Base-by-base conservation (phyloP, 345 rosid species). In the Diplotaxis tenuifolia region DNA sequence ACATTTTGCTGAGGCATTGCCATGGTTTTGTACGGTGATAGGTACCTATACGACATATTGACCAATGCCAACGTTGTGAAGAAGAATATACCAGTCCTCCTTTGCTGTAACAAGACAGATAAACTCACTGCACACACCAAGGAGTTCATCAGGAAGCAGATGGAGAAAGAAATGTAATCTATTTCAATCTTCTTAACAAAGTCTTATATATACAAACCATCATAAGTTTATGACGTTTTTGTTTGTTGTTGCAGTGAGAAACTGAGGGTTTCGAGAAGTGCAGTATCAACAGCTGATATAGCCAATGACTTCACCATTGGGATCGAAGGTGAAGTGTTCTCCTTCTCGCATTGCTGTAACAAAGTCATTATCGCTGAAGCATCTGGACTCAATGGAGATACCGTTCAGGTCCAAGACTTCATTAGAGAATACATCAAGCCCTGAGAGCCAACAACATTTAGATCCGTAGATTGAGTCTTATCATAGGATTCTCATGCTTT, bases 41-140 rank as follows among this genome's bases (percentile, higher is more conserved):
- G 99, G 79, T 95, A 89, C 77, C 82, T 95, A 25, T 92, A 90
- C 60, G 98, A 95, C 73, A 87, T 95, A 75, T 73, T 92, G 81
- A 95, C 99, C 3, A 87, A 86, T 62, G 89, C 87, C 5, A 81
- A 70, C 50, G 98, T 90, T 45, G 86, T 92, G 45, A 87, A 85
- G 79, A 92, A 83, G 80, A 92, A 90, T 79, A 81, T 87, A 63
- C 99, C 96, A 4, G 78, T 90, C 38, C 87, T 88, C 69, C 84
- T 95, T 75, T 88, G 94, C 76, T 95, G 99, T 79, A 95, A 95
- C 85, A 95, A 95, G 83, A 81, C 89, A 0, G 99, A 95, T 80
- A 92, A 95, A 87, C 92, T 95, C 81, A 92, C 98, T 9, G 96
- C 99, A 36, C 97, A 95, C 73, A 87, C 91, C 65, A 88, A 88